Conservation (phyloP, 768 basidiomycete species). For the Rhizopogon sp. region DNA sequence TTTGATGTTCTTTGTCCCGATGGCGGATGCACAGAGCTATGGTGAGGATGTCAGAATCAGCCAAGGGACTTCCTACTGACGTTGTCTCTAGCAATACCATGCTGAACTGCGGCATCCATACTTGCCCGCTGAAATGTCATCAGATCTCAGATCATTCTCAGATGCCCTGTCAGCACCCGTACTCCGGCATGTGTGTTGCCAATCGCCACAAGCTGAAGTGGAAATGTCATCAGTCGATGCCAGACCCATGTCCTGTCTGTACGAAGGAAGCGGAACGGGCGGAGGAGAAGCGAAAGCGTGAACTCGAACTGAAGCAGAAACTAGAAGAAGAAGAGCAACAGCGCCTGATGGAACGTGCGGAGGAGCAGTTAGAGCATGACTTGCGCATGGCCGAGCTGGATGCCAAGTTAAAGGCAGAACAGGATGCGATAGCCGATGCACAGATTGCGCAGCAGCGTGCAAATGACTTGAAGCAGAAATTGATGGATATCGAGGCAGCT, state of each 20-base stretch:
- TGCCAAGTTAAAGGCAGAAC: constrained; percentile 31
- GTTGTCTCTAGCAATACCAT: constrained; percentile 33
- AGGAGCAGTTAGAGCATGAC: constrained; percentile 38
- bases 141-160: constrained; percentile 49
- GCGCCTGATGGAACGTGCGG: constrained; percentile 31
- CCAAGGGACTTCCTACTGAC: not conserved
- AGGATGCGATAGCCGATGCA: constrained; percentile 30
- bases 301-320: constrained; percentile 36
- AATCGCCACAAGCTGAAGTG: constrained; percentile 38
- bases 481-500: constrained; percentile 38
- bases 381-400: constrained; percentile 38
- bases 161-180: constrained; percentile 38
- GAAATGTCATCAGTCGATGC: constrained; percentile 37
- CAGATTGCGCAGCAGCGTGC: constrained; percentile 32
- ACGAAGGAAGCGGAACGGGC: constrained; percentile 38
- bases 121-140: constrained; percentile 60
- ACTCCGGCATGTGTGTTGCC: constrained; percentile 34
- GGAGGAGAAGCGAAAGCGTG: constrained; percentile 35
- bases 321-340: constrained; percentile 42
- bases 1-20: constrained; percentile 53
- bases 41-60: constrained; percentile 34
- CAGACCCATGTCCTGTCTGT: constrained; percentile 40
- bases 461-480: constrained; percentile 35
- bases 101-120: constrained; percentile 48
- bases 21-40: constrained; percentile 57